phyloP scores from a whole-genome alignment of 83 land plant species.

The Diphasiastrum complanatum region DNA sequence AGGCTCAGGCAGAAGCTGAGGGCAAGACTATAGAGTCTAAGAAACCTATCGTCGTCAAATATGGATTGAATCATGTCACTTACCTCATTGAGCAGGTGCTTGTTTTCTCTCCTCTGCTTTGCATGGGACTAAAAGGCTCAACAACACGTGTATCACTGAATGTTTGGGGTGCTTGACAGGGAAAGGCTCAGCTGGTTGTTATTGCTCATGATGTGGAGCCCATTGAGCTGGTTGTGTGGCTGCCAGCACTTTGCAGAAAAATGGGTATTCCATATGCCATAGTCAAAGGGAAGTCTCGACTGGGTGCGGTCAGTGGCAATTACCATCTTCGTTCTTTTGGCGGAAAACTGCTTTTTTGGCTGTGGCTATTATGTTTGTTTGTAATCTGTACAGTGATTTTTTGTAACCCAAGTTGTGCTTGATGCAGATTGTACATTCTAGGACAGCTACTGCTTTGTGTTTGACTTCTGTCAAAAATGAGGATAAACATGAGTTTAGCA shows the following conservation, averaged over 20 bases:
- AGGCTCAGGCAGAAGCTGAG: slow-evolving; percentile 59
- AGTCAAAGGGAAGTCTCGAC: slow-evolving; percentile 47
- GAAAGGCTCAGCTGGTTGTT: slow-evolving; percentile 19
- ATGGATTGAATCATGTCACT: slow-evolving; percentile 67
- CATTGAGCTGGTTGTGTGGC: slow-evolving; percentile 13
- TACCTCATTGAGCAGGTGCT: slow-evolving; percentile 74
- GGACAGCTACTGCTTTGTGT: slow-evolving; percentile 59
- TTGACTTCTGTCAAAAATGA: slow-evolving; percentile 71
- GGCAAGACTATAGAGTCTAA: slow-evolving; percentile 47
- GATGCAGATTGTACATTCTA: slow-evolving; percentile 56
- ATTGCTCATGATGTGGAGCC: slow-evolving; percentile 23
- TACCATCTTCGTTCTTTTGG: background rate
- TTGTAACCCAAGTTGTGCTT: background rate
- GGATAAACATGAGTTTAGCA: slow-evolving; percentile 64
- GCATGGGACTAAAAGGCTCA: too few relatives aligned
- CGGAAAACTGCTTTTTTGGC: too few relatives aligned
- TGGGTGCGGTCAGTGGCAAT: background rate
- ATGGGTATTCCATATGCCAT: slow-evolving; percentile 60
- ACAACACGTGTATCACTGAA: too few relatives aligned
- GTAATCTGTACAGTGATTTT: slow-evolving; percentile 6
- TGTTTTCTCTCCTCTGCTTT: background rate
- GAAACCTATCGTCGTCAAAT: slow-evolving; percentile 78
- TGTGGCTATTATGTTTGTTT: too few relatives aligned
- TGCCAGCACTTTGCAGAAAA: slow-evolving; percentile 26
- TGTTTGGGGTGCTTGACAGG: too few relatives aligned